phyloP scores from a whole-genome alignment of 2,329 filamentous ascomycete species.

The Ramularia collo-cygni region DNA sequence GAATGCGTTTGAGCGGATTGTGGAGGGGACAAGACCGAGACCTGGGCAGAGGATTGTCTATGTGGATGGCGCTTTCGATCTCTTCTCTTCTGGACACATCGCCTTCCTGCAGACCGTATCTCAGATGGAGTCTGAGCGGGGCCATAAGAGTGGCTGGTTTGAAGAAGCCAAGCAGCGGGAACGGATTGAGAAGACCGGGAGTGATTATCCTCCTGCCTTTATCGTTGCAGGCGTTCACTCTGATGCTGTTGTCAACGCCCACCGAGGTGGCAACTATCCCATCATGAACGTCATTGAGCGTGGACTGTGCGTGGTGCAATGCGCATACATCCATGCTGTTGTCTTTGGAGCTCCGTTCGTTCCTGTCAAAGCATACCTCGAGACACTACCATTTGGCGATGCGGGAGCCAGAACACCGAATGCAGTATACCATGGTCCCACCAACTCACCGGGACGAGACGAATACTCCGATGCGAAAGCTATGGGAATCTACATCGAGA shows the following conservation, averaged over 20 bases:
- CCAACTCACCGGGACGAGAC: conserved; percentile 47
- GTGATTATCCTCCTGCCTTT: conserved; percentile 74
- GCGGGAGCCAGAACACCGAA: conserved; percentile 52
- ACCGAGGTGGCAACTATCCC: conserved; percentile 96
- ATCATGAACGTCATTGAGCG: conserved; percentile 99
- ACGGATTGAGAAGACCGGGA: conserved; percentile 55
- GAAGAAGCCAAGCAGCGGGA: conserved; percentile 55
- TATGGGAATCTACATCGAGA: conserved; percentile 77
- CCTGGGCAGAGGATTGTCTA: conserved; percentile 84
- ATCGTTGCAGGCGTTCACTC: conserved; percentile 93
- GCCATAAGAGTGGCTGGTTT: conserved; percentile 66
- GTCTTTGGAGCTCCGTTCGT: conserved; percentile 87
- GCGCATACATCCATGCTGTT: conserved; percentile 83
- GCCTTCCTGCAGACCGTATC: conserved; percentile 81
- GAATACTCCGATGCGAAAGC: conserved; percentile 69
- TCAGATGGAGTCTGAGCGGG: conserved; percentile 63
- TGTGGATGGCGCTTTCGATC: conserved; percentile 91
- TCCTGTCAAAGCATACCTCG: conserved; percentile 72
- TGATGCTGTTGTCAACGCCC: conserved; percentile 88
- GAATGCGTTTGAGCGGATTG: conserved; percentile 34
- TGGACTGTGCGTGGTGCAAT: conserved; percentile 90
- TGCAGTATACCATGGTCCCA: conserved; percentile 93
- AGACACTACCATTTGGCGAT: conserved; percentile 56
- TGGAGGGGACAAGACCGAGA: conserved; percentile 63
- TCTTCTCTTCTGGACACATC: conserved; percentile 95